Evolutionary conservation across 2,329 filamentous ascomycete species (phyloP).

Genomic region (Ophiostoma populinum): DNA sequence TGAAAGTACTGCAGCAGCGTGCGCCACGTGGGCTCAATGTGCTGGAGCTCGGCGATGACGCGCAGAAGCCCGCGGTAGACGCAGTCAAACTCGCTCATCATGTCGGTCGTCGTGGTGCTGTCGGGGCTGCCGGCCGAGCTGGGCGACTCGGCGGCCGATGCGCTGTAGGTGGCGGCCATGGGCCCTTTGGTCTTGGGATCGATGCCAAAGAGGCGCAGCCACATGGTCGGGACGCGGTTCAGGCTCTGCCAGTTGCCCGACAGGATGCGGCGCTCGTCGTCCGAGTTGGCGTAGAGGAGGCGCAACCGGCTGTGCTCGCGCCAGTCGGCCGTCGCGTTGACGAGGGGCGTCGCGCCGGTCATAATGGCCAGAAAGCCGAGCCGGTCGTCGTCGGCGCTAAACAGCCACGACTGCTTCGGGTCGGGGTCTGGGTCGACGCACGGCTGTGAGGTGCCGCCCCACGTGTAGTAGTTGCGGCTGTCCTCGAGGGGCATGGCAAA

Average conservation of each 20-base stretch:
- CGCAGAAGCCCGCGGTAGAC: slow-evolving; percentile 11
- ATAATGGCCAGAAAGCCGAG: slow-evolving; percentile 13
- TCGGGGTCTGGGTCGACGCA: slow-evolving; percentile 8
- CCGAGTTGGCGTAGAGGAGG: slow-evolving; percentile 9
- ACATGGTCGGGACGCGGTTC: slow-evolving; percentile 8
- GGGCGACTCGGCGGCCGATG: neutral
- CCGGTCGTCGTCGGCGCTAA: slow-evolving; percentile 10
- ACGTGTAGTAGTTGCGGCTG: too few species aligned
- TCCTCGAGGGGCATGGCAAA: slow-evolving; percentile 12
- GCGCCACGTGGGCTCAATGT: slow-evolving; percentile 5
- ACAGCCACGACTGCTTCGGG: slow-evolving; percentile 13
- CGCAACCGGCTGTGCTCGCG: slow-evolving; percentile 8
- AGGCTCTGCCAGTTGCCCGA: slow-evolving; percentile 11
- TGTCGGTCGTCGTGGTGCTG: neutral
- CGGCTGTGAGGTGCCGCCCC: neutral
- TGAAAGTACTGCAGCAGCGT: slow-evolving; percentile 12
- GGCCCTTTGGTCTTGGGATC: slow-evolving; percentile 3
- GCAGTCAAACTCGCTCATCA: slow-evolving; percentile 6
- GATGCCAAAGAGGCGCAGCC: slow-evolving; percentile 11
- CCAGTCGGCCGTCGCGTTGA: slow-evolving; percentile 10
- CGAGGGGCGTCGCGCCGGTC: slow-evolving; percentile 11
- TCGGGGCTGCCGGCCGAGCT: neutral
- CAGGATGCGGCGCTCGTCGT: slow-evolving; percentile 10
- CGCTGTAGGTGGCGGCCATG: too few species aligned
- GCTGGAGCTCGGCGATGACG: slow-evolving; percentile 10